Conservation (phyloP, 2,329 filamentous ascomycete genomes). For the Apiospora arundinis region DNA sequence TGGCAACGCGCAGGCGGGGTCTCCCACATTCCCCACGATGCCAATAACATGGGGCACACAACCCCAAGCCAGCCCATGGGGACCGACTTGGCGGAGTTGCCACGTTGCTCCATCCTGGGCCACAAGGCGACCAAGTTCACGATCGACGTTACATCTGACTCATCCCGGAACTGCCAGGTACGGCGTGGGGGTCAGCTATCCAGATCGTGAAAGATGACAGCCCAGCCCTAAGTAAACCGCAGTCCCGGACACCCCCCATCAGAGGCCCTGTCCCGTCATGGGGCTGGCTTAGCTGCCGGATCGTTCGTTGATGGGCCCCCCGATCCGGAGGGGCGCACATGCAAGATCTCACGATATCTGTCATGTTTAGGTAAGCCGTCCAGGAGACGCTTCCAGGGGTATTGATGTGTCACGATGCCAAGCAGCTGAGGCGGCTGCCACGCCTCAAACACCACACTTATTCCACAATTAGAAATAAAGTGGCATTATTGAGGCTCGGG, state of each 20-base stretch:
- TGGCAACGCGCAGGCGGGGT: background rate
- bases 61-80: background rate
- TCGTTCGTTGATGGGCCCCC: background rate
- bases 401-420: background rate
- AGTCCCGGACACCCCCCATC: background rate
- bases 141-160: constrained; percentile 6
- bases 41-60: background rate
- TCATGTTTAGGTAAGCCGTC: background rate
- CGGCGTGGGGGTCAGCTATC: background rate
- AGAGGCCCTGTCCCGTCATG: background rate
- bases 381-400: background rate
- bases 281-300: background rate
- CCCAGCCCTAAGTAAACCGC: background rate
- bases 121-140: background rate
- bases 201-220: background rate
- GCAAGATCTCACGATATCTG: background rate
- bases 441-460: too few relatives aligned
- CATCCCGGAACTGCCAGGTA: background rate
- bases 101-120: background rate
- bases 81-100: background rate
- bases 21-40: background rate
- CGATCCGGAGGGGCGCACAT: background rate
- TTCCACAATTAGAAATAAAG: too few relatives aligned
- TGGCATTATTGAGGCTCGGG: background rate
- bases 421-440: background rate